These are phyloP conservation scores for Populus alba DNA, from an alignment of 345 rosid genomes.

Conservation along the genomic window DNA sequence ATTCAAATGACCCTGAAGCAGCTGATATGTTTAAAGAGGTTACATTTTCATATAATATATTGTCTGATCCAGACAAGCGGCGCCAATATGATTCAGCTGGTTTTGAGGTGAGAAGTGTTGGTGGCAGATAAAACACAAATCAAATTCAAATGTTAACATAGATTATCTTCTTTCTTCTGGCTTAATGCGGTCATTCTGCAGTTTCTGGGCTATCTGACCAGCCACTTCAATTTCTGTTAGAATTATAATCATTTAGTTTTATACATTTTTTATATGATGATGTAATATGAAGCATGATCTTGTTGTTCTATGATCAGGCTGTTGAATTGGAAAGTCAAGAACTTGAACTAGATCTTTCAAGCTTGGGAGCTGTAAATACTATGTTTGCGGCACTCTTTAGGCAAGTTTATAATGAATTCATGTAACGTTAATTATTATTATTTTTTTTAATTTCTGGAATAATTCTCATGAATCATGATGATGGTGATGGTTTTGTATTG, in stretches of 20 bases:
- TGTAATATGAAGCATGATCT: constrained; percentile 11
- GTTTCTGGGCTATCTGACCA: neutral
- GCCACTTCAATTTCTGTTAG: neutral
- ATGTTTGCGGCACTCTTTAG: constrained; percentile 95
- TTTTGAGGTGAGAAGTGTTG: constrained; percentile 70
- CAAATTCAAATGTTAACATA: neutral
- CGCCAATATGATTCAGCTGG: constrained; percentile 90
- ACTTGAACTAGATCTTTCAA: constrained; percentile 91
- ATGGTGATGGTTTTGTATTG: neutral
- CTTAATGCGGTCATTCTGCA: neutral
- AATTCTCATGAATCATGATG: neutral
- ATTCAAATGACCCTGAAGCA: constrained; percentile 85
- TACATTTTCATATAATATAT: constrained; percentile 84
- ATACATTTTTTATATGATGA: constrained; percentile 3
- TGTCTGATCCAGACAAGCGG: constrained; percentile 87
- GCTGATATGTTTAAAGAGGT: constrained; percentile 94
- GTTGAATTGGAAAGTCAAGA: constrained; percentile 76
- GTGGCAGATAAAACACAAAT: neutral
- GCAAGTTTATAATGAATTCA: constrained; percentile 30
- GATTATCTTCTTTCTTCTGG: neutral
- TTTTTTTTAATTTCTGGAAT: constrained; percentile 2
- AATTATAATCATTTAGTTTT: neutral
- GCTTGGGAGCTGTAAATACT: constrained; percentile 92
- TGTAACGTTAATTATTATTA: neutral
- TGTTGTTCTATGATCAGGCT: constrained; percentile 47